Evolutionary conservation across 306 rosid genomes (phyloP), one percentile per base, ranked within the genome.

Genomic region (Acacia crassicarpa): DNA sequence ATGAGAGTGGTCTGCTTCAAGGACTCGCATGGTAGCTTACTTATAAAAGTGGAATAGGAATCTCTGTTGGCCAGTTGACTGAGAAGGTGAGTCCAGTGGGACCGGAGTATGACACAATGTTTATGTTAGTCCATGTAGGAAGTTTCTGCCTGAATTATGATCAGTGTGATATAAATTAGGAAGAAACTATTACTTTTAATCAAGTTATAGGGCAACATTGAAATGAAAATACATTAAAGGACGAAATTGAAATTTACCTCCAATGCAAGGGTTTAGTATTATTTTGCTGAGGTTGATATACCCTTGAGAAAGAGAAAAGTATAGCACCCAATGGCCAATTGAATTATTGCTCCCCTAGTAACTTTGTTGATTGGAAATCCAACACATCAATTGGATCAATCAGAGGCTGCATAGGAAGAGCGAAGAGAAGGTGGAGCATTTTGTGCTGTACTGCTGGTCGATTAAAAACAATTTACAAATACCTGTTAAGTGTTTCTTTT

Each of bases 371-470:
- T 9, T 48, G n/a, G 70, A 83, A 73, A 67, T 43, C 54, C 45
- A 88, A 78, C 43, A 87, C 0, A 25, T 67, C 67, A 84, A 54
- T 76, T 85, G 63, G 94, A 90, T 72, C 90, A 83, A 80, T 96
- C 94, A 38, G 87, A 87, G 82, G 4, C 88, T 84, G 69, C 40
- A 58, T 32, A 88, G 95, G 79, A 91, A 91, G 90, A 82, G 17
- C n/a, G 93, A 92, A 82, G 88, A 80, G 0, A 94, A 89, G 94
- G 97, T 89, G 44, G 94, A 92, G 54, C 90, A 92, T 76, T 76
- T 88, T 76, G 92, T 91, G 17, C 79, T 92, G 56, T 84, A 87
- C 44, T 91, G 17, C 79, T 92, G 62, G 86, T 89, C 44, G 33
- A 87, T 76, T 92, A 92, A 63, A 67, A 30, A 7, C 11, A 16